These are phyloP conservation scores for Talaromyces proteolyticus DNA, from an alignment of 495 filamentous ascomycete genomes.

Conservation along the genomic window DNA sequence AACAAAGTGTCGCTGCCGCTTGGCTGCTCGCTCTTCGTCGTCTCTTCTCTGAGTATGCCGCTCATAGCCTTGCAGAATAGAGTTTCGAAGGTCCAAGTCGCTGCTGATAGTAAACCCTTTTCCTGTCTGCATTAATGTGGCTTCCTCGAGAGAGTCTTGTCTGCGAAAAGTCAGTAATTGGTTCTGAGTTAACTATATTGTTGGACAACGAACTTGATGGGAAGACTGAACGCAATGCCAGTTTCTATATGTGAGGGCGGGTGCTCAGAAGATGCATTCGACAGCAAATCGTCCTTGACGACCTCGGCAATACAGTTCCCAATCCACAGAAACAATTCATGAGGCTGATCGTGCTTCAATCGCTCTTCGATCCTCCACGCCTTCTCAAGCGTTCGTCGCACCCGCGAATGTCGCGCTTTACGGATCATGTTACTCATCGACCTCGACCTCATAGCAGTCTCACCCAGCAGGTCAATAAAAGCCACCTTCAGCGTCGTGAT, in stretches of 20 bases:
- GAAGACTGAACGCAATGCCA: conserved; percentile 86
- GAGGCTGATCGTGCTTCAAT: conserved; percentile 69
- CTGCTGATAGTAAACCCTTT: conserved; percentile 79
- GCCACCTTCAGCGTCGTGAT: conserved; percentile 79
- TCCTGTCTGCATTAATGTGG: conserved; percentile 79
- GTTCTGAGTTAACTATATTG: background rate
- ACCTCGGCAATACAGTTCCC: conserved; percentile 70
- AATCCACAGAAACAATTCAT: conserved; percentile 75
- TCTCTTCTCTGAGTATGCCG: conserved; percentile 41
- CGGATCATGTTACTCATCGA: conserved; percentile 33
- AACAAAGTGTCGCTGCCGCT: conserved; percentile 38
- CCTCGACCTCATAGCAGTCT: conserved; percentile 24
- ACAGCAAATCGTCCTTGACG: conserved; percentile 47
- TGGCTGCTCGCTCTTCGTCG: conserved; percentile 21
- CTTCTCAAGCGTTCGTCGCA: conserved; percentile 58
- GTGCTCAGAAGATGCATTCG: conserved; percentile 31
- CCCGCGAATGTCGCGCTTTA: conserved; percentile 40
- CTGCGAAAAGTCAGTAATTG: conserved; percentile 28
- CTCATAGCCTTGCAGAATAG: conserved; percentile 64
- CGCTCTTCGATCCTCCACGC: conserved; percentile 76
- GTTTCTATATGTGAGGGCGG: conserved; percentile 56
- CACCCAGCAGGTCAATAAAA: conserved; percentile 64
- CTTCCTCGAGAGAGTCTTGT: conserved; percentile 69
- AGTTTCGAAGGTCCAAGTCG: conserved; percentile 64
- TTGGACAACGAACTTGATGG: conserved; percentile 58